Evolutionary conservation across 352 stramenopile species (phyloP).

Genomic region (Sclerospora graminicola): DNA sequence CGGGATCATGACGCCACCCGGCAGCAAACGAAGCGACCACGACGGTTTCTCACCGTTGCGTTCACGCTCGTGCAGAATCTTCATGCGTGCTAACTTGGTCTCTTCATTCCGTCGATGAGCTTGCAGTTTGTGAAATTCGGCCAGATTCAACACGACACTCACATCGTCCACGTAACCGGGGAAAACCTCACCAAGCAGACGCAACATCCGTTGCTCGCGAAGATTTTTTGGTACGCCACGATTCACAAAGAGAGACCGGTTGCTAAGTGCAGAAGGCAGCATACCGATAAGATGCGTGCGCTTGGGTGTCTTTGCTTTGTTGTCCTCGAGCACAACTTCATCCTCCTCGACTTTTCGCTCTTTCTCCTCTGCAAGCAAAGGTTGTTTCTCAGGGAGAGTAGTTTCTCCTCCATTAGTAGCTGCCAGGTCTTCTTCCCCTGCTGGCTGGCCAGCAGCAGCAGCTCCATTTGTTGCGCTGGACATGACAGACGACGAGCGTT

Average conservation of each 20-base stretch:
- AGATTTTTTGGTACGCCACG: conserved; percentile 64
- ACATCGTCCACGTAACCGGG: conserved; percentile 73
- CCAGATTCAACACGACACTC: conserved; percentile 72
- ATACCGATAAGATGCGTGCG: conserved; percentile 66
- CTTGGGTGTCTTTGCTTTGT: conserved; percentile 9
- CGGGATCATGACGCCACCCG: conserved; percentile 61
- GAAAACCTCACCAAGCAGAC: conserved; percentile 74
- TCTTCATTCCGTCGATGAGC: conserved; percentile 35
- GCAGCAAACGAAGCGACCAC: conserved; percentile 57
- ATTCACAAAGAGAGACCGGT: conserved; percentile 71
- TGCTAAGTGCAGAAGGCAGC: conserved; percentile 64
- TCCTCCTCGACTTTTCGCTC: conserved; percentile 13
- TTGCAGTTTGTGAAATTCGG: conserved; percentile 59
- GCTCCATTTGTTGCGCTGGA: conserved; percentile 18
- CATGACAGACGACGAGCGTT: conserved; percentile 18
- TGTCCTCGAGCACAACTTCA: conserved; percentile 2
- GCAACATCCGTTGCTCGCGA: conserved; percentile 62
- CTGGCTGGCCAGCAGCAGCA: conserved; percentile 2
- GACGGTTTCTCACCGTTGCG: conserved; percentile 31
- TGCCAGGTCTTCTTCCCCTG: conserved; percentile 2
- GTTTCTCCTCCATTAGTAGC: too few species aligned
- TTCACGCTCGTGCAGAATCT: conserved; percentile 36
- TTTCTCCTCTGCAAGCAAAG: conserved; percentile 12
- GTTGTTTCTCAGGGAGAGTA: conserved; percentile 6
- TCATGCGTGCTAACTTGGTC: conserved; percentile 44